phyloP scores from a whole-genome alignment of 2,329 filamentous ascomycete species.

The Claviceps africana region DNA sequence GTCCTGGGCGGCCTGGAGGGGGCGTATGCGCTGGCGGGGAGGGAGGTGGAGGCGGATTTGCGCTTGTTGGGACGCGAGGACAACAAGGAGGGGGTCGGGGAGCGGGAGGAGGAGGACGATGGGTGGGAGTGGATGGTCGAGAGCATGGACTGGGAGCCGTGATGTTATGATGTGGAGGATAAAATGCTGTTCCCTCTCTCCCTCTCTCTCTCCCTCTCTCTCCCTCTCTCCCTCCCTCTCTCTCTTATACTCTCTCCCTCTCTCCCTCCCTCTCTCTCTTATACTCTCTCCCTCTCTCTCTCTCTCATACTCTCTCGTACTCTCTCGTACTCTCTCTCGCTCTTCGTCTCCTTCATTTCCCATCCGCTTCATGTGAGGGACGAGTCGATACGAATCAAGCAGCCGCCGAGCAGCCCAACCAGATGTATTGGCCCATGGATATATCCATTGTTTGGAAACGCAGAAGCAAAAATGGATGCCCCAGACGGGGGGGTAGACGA shows the following conservation, averaged over 20 bases:
- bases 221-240: not conserved
- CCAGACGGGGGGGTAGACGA: no score
- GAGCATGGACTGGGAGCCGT: slow-evolving; percentile 24
- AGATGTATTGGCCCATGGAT: no score
- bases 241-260: no score
- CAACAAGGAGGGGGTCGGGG: slow-evolving; percentile 21
- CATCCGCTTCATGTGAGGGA: no score
- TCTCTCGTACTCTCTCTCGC: no score
- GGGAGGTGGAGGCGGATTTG: slow-evolving; percentile 26
- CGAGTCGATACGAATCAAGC: no score
- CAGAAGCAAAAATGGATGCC: no score
- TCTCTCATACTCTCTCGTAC: not conserved
- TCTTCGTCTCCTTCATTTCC: no score
- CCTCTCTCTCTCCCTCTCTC: not conserved
- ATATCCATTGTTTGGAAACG: no score
- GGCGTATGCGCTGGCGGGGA: slow-evolving; percentile 37
- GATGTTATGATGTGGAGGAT: not conserved
- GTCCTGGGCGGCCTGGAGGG: slow-evolving; percentile 46
- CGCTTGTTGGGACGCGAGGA: slow-evolving; percentile 20
- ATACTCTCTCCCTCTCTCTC: not conserved
- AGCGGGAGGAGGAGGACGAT: slow-evolving; percentile 10
- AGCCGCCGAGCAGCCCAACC: no score
- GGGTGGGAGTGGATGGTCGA: slow-evolving; percentile 29
- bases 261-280: no score
- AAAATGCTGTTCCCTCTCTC: not conserved